A percentile compares a stretch with the other conserved stretches of the same genome.
Conservation (phyloP, 1,139 yeast species). For the Groenewaldozyma auringiensis region DNA sequence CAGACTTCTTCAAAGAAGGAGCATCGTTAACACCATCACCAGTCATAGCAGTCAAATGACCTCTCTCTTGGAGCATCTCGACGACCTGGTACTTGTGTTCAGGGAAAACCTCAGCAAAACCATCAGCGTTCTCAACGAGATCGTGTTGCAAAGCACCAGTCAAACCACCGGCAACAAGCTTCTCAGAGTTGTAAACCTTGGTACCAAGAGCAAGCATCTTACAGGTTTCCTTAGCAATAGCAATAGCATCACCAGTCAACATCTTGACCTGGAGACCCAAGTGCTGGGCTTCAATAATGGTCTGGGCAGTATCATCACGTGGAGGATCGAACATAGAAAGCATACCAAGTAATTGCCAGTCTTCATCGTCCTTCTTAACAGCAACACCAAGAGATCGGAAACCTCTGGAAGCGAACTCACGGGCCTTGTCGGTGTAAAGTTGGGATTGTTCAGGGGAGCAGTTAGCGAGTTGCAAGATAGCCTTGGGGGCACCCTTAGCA, state of each 20-base stretch:
- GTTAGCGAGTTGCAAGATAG: constrained; percentile 95
- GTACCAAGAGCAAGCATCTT: constrained; percentile 97
- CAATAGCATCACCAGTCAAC: constrained; percentile 99
- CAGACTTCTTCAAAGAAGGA: constrained; percentile 93
- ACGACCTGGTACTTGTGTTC: constrained; percentile 92
- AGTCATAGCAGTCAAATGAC: constrained; percentile 96
- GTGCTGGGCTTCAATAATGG: constrained; percentile 87
- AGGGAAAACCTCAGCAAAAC: constrained; percentile 97
- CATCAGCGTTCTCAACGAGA: constrained; percentile 93
- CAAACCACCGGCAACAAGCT: constrained; percentile 92
- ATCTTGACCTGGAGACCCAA: constrained; percentile 95
- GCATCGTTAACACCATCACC: constrained; percentile 99
- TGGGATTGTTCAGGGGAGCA: constrained; percentile 93
- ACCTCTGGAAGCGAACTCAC: constrained; percentile 97
- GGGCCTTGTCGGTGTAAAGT: constrained; percentile 93
- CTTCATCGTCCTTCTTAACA: constrained; percentile 98
- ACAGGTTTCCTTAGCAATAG: constrained; percentile 97
- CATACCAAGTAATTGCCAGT: constrained; percentile 96
- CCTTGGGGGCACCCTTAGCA: constrained; percentile 98
- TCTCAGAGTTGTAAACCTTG: constrained; percentile 94
- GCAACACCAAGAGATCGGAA: constrained; percentile 98
- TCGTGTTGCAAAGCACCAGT: constrained; percentile 95
- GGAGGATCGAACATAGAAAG: constrained; percentile 99
- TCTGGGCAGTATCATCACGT: constrained; percentile 96
- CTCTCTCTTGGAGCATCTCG: constrained; percentile 83